Evolutionary conservation across 148 eudicot genomes (phyloP), one percentile per base, ranked within the genome.

Genomic region (Suaeda aralocaspica): DNA sequence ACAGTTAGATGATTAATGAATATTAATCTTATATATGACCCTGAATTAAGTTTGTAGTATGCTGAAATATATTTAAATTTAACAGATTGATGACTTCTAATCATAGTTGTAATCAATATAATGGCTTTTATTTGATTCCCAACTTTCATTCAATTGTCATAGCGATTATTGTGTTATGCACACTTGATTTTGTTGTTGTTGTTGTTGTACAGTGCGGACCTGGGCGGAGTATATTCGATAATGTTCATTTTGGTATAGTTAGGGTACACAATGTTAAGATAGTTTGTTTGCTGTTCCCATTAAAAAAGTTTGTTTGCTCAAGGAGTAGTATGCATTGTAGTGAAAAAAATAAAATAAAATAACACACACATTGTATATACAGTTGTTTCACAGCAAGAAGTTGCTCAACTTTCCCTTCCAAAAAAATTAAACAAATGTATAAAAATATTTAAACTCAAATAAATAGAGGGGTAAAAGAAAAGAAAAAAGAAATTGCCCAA

Each of bases 341-440:
- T n/a, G n/a, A n/a, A n/a, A n/a, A n/a, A n/a, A n/a, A n/a, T n/a
- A n/a, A n/a, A n/a, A n/a, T n/a, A n/a, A n/a, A n/a, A n/a, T n/a
- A n/a, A n/a, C n/a, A n/a, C n/a, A n/a, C n/a, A n/a, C n/a, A n/a
- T n/a, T n/a, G n/a, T n/a, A n/a, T n/a, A n/a, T n/a, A n/a, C n/a
- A n/a, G n/a, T n/a, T n/a, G n/a, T 36, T 36, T 36, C 8, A 3
- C 41, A 14, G 46, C 29, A 52, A 3, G 21, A 25, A 45, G 66
- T 70, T 39, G 64, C 72, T 69, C n/a, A 41, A 69, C 64, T 53
- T 53, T 25, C 58, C 2, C 1, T 53, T 11, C 2, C n/a, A n/a
- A 53, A 45, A 45, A 45, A 45, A 45, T 9, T 10, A 28, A 26
- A 26, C 4, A 56, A 25, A 26, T 0, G 4, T 26, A 51, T 11